phyloP scores from a whole-genome alignment of 2,329 filamentous ascomycete genomes.

The Venturia nashicola region DNA sequence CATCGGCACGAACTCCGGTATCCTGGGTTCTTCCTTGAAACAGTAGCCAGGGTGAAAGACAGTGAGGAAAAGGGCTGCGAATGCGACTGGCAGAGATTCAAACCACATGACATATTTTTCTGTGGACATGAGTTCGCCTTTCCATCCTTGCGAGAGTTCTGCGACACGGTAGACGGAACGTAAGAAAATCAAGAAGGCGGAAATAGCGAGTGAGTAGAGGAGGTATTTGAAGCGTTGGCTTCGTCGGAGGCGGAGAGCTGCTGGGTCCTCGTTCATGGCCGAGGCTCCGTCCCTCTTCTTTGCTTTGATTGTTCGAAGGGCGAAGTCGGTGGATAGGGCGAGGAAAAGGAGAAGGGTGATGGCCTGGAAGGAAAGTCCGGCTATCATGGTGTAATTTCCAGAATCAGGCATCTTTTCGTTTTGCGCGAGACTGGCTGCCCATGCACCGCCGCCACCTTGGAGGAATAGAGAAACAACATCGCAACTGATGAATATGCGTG shows the following conservation, averaged over 20 bases:
- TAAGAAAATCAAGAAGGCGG: constrained; percentile 13
- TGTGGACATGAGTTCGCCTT: constrained; percentile 51
- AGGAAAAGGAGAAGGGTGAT: constrained; percentile 31
- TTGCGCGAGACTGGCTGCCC: constrained; percentile 22
- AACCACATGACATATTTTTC: constrained; percentile 47
- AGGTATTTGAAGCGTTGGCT: constrained; percentile 15
- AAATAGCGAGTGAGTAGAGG: constrained; percentile 12
- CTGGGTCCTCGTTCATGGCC: constrained; percentile 9
- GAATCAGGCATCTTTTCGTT: constrained; percentile 8
- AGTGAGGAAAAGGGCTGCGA: constrained; percentile 4
- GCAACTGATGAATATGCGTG: constrained; percentile 38
- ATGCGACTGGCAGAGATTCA: constrained; percentile 35
- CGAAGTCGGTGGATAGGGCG: constrained; percentile 26
- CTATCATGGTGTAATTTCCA: constrained; percentile 34
- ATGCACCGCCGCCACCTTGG: constrained; percentile 33
- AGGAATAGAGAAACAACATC: constrained; percentile 35
- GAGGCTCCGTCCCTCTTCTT: constrained; percentile 10
- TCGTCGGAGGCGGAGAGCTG: constrained; percentile 11
- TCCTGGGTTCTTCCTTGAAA: constrained; percentile 4
- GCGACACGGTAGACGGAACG: constrained; percentile 36
- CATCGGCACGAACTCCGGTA: not conserved
- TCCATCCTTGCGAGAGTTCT: constrained; percentile 54
- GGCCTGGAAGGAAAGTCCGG: constrained; percentile 32
- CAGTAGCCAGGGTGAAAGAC: constrained; percentile 9
- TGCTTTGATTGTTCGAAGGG: constrained; percentile 5